Conservation (phyloP, 2,329 filamentous ascomycete genomes). For the Graphilbum ipis-grandicollis region DNA sequence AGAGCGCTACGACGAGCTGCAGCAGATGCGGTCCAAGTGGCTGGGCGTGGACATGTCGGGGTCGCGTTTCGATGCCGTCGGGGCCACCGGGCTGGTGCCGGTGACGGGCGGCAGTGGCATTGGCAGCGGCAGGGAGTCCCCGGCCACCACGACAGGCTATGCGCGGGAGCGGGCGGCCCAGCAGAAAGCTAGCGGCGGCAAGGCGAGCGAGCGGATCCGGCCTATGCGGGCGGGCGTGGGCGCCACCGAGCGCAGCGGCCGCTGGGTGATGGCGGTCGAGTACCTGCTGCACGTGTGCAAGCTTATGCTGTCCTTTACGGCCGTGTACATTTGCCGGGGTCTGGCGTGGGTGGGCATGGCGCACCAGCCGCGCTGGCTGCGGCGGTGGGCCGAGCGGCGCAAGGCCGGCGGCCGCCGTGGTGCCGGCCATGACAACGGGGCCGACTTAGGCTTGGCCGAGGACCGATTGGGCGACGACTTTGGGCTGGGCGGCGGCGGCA, state of each 20-base stretch:
- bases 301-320: slow-evolving; percentile 41
- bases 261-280: slow-evolving; percentile 60
- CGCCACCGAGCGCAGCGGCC: slow-evolving; percentile 57
- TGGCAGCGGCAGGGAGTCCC: slow-evolving; percentile 17
- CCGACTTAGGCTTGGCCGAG: slow-evolving; percentile 5
- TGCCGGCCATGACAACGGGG: neutral
- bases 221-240: slow-evolving; percentile 50
- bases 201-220: slow-evolving; percentile 22
- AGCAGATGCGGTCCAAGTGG: slow-evolving; percentile 37
- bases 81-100: slow-evolving; percentile 36
- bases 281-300: slow-evolving; percentile 61
- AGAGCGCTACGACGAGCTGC: slow-evolving; percentile 62
- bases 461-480: neutral
- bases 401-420: slow-evolving; percentile 11
- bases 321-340: slow-evolving; percentile 32
- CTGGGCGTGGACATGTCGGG: slow-evolving; percentile 27
- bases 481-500: no score
- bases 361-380: slow-evolving; percentile 46
- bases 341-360: slow-evolving; percentile 43
- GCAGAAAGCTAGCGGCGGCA: slow-evolving; percentile 30
- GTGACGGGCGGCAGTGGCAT: slow-evolving; percentile 21
- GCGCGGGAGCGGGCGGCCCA: slow-evolving; percentile 53
- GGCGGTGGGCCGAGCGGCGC: slow-evolving; percentile 27
- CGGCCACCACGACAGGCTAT: slow-evolving; percentile 36
- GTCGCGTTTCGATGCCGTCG: slow-evolving; percentile 32